These are phyloP conservation scores for Phaeophleospora eucalypticola DNA, from an alignment of 2,329 filamentous ascomycete species.

Conservation along the genomic window DNA sequence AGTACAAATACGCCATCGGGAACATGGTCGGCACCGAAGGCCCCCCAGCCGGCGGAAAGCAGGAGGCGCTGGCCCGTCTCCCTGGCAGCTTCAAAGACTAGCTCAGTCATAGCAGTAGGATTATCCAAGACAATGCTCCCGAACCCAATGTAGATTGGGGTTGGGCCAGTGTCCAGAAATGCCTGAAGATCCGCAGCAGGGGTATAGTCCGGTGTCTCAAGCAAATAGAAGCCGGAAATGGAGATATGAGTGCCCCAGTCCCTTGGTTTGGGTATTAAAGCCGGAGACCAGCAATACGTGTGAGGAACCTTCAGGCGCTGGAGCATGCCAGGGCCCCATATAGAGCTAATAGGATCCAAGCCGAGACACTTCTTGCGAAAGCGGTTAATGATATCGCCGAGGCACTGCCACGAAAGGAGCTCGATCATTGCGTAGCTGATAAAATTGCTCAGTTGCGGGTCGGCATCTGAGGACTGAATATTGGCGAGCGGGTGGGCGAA, in stretches of 20 bases:
- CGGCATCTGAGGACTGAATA: conserved; percentile 70
- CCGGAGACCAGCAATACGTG: conserved; percentile 88
- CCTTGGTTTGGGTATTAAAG: conserved; percentile 69
- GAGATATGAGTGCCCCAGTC: conserved; percentile 72
- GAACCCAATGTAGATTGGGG: conserved; percentile 78
- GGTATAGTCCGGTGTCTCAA: conserved; percentile 63
- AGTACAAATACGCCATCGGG: conserved; percentile 47
- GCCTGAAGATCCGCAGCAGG: conserved; percentile 61
- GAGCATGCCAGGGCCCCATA: conserved; percentile 78
- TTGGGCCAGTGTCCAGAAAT: conserved; percentile 65
- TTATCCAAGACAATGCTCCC: conserved; percentile 79
- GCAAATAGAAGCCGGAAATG: conserved; percentile 73
- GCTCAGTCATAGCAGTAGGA: conserved; percentile 63
- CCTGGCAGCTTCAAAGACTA: conserved; percentile 68
- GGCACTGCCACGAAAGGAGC: conserved; percentile 88
- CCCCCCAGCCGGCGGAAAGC: conserved; percentile 54
- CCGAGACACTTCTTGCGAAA: conserved; percentile 73
- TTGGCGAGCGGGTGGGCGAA: conserved; percentile 87
- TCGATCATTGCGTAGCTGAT: conserved; percentile 81
- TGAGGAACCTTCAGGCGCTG: conserved; percentile 73
- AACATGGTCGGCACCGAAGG: conserved; percentile 39
- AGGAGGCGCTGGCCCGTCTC: conserved; percentile 49
- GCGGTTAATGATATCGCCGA: conserved; percentile 86
- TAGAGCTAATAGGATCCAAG: conserved; percentile 70
- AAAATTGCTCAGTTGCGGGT: conserved; percentile 72